Base-by-base conservation (phyloP, 495 filamentous ascomycete genomes). In the Podospora didyma region DNA sequence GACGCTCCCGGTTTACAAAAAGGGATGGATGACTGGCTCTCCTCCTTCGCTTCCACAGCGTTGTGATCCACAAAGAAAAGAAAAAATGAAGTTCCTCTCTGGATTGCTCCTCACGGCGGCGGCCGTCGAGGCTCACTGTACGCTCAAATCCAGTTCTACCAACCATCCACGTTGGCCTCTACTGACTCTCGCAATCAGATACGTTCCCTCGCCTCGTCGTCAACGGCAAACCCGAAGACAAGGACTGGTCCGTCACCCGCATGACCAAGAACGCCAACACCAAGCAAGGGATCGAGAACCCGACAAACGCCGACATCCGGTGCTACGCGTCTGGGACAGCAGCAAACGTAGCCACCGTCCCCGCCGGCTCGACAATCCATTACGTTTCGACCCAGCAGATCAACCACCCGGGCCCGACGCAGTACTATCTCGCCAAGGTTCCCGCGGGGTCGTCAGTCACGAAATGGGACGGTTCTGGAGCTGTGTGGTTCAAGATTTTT, bases 401-500 rank as follows among this genome's bases (percentile, higher is more conserved):
- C 46, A 73, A 76, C 61, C 76, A 79, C 50, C 76, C 72, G 0
- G 75, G 78, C 0, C 75, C 75, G 24, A 77, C 70, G n/a, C 66
- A 73, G 53, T 69, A 73, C 59, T 76, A 73, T 39, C 68, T 81
- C 48, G 76, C 79, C 62, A 77, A 77, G 45, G 79, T 80, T 1
- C 73, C 76, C 1, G 58, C 62, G 24, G 71, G 68, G 0, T 39
- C 60, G 23, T 75, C 75, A n/a, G 68, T 72, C 2, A 72, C 70
- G 5, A 74, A 58, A 17, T 82, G 73, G 60, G 79, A 81, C 53
- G 77, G 71, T n/a, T 71, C 70, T 1, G 76, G 76, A 7, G 60
- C 57, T 7, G 71, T 71, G 14, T 80, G 76, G 76, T 83, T 80
- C 69, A 83, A 83, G 69, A 74, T 83, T 49, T 62, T 73, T 46